Conservation (phyloP, 2,329 filamentous ascomycete species). For the Cytospora mali region DNA sequence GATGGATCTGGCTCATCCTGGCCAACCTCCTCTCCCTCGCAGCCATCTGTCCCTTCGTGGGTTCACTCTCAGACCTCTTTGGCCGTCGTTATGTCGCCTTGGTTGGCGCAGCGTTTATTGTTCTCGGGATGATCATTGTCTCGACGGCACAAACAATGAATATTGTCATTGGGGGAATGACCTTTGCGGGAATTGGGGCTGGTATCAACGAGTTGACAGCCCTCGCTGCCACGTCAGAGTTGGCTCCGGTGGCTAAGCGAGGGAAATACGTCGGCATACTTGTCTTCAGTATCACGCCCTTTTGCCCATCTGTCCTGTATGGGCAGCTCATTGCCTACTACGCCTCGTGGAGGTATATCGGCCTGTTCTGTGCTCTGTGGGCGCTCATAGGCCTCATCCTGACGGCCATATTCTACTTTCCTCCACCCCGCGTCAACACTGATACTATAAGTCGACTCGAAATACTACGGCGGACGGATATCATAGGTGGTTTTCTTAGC, state of each 20-base stretch:
- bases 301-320: constrained; percentile 64
- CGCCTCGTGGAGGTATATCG: constrained; percentile 58
- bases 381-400: constrained; percentile 54
- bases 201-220: constrained; percentile 71
- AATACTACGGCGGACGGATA: constrained; percentile 51
- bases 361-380: constrained; percentile 55
- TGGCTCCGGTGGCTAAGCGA: constrained; percentile 66
- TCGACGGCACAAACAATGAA: constrained; percentile 62
- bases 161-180: constrained; percentile 60
- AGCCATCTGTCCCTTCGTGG: constrained; percentile 65
- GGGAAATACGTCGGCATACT: constrained; percentile 64
- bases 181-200: constrained; percentile 64
- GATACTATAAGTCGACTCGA: constrained; percentile 42
- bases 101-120: constrained; percentile 54
- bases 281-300: constrained; percentile 64
- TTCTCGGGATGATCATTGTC: constrained; percentile 62
- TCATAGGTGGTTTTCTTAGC: constrained; percentile 52
- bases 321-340: constrained; percentile 54
- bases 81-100: constrained; percentile 63
- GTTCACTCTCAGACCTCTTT: constrained; percentile 64
- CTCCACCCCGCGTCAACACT: constrained; percentile 50
- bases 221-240: constrained; percentile 67
- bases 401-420: constrained; percentile 55
- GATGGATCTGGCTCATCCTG: constrained; percentile 63
- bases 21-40: constrained; percentile 59